Conservation (phyloP, 2,329 filamentous ascomycete genomes). For the Exophiala calicioides region DNA sequence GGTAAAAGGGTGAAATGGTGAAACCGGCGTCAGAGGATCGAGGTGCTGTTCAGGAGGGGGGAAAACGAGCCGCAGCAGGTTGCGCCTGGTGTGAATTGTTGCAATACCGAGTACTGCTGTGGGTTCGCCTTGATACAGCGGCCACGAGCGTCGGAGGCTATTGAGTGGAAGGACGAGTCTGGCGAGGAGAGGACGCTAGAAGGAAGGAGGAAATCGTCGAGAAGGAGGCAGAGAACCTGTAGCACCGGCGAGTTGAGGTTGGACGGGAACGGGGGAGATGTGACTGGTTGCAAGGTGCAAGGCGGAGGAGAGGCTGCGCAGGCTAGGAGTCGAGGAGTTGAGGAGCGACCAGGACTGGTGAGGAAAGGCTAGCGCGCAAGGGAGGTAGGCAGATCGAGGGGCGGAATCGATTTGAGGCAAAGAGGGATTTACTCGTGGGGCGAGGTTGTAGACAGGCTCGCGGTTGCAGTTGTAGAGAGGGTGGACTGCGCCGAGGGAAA, state of each 20-base stretch:
- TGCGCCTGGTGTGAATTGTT: slow-evolving; percentile 5
- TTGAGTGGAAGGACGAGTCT: slow-evolving; percentile 6
- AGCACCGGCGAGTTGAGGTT: slow-evolving; percentile 3
- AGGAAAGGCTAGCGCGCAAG: slow-evolving; percentile 10
- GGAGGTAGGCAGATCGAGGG: slow-evolving; percentile 14
- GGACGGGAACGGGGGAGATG: slow-evolving; percentile 3
- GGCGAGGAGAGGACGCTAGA: slow-evolving; percentile 5
- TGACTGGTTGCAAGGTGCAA: slow-evolving; percentile 13
- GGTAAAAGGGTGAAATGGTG: neutral
- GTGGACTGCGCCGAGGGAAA: neutral
- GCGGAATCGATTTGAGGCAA: slow-evolving; percentile 12
- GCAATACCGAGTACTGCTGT: slow-evolving; percentile 4
- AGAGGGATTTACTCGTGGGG: slow-evolving; percentile 1
- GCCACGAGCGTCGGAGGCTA: slow-evolving; percentile 4
- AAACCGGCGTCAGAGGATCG: neutral
- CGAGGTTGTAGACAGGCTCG: neutral
- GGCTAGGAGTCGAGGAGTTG: no score
- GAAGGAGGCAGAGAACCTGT: slow-evolving; percentile 9
- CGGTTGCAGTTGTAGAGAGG: neutral
- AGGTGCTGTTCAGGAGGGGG: neutral
- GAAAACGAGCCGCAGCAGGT: slow-evolving; percentile 12
- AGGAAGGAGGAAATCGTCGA: slow-evolving; percentile 12
- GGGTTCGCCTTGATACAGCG: neutral
- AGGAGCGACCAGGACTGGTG: slow-evolving; percentile 1
- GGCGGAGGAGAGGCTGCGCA: slow-evolving; percentile 5